Evolutionary conservation across 2,329 filamentous ascomycete genomes (phyloP).

Genomic region (Aureobasidium sp.): DNA sequence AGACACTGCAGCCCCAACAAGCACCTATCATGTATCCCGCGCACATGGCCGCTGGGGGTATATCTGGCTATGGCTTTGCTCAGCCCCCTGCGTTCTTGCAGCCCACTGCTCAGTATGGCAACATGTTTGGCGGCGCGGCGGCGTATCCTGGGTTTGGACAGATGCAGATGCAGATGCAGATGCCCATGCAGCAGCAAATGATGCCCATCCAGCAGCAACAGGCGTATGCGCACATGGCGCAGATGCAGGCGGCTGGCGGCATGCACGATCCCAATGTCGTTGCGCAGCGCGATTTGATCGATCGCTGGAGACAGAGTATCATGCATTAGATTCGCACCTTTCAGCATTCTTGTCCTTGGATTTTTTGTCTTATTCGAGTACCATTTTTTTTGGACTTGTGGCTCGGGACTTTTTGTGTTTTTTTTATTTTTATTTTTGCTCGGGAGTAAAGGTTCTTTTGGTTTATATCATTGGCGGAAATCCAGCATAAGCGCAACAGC

Average conservation of each 20-base stretch:
- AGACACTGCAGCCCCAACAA: neutral
- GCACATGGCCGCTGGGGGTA: neutral
- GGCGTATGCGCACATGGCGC: constrained; percentile 9
- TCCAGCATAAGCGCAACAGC: too few species aligned
- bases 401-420: too few species aligned
- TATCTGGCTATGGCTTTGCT: neutral
- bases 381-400: neutral
- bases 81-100: neutral
- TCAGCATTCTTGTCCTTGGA: neutral
- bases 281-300: constrained; percentile 50
- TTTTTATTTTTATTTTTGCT: too few species aligned
- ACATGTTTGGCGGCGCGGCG: neutral
- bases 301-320: constrained; percentile 50
- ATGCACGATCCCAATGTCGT: constrained; percentile 35
- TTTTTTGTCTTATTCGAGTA: neutral
- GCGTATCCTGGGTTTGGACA: neutral
- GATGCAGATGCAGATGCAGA: neutral
- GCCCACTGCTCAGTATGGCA: neutral
- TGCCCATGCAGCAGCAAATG: neutral
- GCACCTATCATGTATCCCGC: neutral
- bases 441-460: too few species aligned
- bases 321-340: constrained; percentile 20
- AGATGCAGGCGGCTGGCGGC: neutral
- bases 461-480: too few species aligned
- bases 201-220: constrained; percentile 5